A percentile compares a stretch with the other conserved stretches of the same genome.
Conservation (phyloP, 1,284 basidiomycete genomes). For the Boletus austroedulis region DNA sequence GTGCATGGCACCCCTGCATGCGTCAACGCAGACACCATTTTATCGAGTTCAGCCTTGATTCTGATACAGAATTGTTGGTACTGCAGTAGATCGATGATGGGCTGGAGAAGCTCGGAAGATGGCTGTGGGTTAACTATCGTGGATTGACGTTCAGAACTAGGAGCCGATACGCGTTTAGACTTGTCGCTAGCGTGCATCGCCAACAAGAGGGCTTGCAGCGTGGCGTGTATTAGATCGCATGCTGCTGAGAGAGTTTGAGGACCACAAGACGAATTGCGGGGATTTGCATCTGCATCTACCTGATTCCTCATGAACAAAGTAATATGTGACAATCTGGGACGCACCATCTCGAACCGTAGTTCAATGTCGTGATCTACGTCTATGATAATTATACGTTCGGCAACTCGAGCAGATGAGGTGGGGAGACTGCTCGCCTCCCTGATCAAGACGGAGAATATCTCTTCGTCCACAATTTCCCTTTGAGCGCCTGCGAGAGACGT, state of each 20-base stretch:
- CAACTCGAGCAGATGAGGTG: slow-evolving; percentile 69
- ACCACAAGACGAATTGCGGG: slow-evolving; percentile 7
- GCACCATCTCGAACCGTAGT: slow-evolving; percentile 52
- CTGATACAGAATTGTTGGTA: slow-evolving; percentile 70
- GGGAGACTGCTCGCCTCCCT: slow-evolving; percentile 68
- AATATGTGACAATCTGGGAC: slow-evolving; percentile 4
- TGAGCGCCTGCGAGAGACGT: slow-evolving; percentile 56
- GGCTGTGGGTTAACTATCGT: slow-evolving; percentile 16
- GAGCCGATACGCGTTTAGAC: slow-evolving; percentile 44
- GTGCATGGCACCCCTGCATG: slow-evolving; percentile 54
- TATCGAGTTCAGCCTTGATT: slow-evolving; percentile 55
- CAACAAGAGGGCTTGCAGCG: slow-evolving; percentile 63
- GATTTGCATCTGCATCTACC: slow-evolving; percentile 34
- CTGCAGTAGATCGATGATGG: slow-evolving; percentile 71
- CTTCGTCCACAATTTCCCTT: slow-evolving; percentile 70
- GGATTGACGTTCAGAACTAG: slow-evolving; percentile 30
- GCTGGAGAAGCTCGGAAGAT: slow-evolving; percentile 53
- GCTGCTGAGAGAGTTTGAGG: slow-evolving; percentile 38
- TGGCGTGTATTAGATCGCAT: slow-evolving; percentile 69
- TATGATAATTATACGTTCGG: slow-evolving; percentile 69
- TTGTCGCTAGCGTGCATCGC: slow-evolving; percentile 56
- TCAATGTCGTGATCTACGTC: slow-evolving; percentile 69
- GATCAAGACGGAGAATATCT: slow-evolving; percentile 70
- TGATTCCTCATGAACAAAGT: slow-evolving; percentile 18
- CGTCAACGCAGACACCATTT: slow-evolving; percentile 47